phyloP scores from a whole-genome alignment of 2,329 filamentous ascomycete genomes.

The Teratosphaeria viscida region DNA sequence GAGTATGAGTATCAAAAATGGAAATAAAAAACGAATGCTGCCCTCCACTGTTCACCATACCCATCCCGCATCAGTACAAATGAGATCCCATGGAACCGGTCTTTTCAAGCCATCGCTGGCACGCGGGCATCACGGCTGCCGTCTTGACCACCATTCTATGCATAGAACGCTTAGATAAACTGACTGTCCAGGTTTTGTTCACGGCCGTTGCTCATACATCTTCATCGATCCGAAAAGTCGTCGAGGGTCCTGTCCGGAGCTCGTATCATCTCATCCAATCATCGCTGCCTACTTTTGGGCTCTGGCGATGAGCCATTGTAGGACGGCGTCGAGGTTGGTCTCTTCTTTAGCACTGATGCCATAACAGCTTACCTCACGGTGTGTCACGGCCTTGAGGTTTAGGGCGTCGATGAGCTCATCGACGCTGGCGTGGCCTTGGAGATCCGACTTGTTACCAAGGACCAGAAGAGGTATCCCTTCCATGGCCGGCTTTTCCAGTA shows the following conservation, averaged over 20 bases:
- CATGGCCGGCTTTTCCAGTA: slow-evolving; percentile 75
- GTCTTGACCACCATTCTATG: slow-evolving; percentile 9
- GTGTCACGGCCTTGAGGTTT: slow-evolving; percentile 77
- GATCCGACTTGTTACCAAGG: slow-evolving; percentile 92
- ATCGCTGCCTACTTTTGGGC: slow-evolving; percentile 50
- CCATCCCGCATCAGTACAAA: background rate
- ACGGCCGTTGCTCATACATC: slow-evolving; percentile 2
- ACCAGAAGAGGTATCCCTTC: slow-evolving; percentile 88
- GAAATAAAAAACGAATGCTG: background rate
- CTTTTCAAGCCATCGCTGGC: slow-evolving; percentile 27
- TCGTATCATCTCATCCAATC: slow-evolving; percentile 1
- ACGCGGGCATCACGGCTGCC: slow-evolving; percentile 19
- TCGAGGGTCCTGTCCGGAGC: slow-evolving; percentile 1
- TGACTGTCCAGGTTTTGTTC: background rate
- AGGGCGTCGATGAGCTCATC: slow-evolving; percentile 92
- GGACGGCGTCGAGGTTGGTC: slow-evolving; percentile 92
- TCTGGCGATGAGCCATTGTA: slow-evolving; percentile 92
- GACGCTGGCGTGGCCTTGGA: slow-evolving; percentile 80
- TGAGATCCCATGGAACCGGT: background rate
- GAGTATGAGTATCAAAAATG: background rate
- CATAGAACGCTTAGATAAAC: slow-evolving; percentile 1
- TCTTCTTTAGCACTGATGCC: slow-evolving; percentile 98
- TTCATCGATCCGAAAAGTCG: slow-evolving; percentile 2
- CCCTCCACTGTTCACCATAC: background rate
- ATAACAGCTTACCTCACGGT: slow-evolving; percentile 95